These are phyloP conservation scores for Dissophora ornata DNA, from an alignment of 192 early-diverging fungal species.

Conservation along the genomic window DNA sequence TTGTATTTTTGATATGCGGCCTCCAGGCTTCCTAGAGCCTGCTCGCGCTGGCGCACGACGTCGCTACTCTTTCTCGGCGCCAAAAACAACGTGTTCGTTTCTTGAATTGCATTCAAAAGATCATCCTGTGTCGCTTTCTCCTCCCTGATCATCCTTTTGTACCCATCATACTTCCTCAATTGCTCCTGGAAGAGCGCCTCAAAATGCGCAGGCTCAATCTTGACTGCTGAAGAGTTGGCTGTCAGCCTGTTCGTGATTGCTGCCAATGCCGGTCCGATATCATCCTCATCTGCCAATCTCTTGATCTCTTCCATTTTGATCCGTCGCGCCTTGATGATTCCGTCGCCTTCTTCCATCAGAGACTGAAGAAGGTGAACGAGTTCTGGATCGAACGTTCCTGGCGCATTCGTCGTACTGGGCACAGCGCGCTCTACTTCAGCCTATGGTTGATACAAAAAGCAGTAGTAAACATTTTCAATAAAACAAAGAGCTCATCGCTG, in stretches of 20 bases:
- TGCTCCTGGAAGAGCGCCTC: conserved; percentile 80
- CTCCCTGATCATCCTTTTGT: conserved; percentile 65
- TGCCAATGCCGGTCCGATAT: conserved; percentile 77
- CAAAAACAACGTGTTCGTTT: conserved; percentile 75
- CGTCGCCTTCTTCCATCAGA: conserved; percentile 64
- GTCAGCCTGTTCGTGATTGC: conserved; percentile 75
- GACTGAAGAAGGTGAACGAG: conserved; percentile 69
- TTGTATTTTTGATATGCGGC: conserved; percentile 78
- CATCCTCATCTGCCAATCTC: conserved; percentile 75
- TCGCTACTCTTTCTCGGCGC: conserved; percentile 68
- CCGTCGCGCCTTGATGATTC: conserved; percentile 67
- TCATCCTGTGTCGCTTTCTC: conserved; percentile 72
- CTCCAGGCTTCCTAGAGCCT: conserved; percentile 82
- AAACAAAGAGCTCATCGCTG: background rate
- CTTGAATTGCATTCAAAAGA: conserved; percentile 65
- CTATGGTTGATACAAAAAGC: conserved; percentile 57
- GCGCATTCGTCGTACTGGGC: conserved; percentile 65
- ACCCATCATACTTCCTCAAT: conserved; percentile 78
- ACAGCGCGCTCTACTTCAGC: conserved; percentile 68
- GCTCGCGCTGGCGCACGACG: conserved; percentile 74
- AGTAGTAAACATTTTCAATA: no score
- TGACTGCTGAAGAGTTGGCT: conserved; percentile 67
- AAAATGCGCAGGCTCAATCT: conserved; percentile 81
- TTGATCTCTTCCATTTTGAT: conserved; percentile 76
- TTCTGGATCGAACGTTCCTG: conserved; percentile 71